Evolutionary conservation across 345 rosid species (phyloP).

Genomic region (Diplotaxis tenuifolia): DNA sequence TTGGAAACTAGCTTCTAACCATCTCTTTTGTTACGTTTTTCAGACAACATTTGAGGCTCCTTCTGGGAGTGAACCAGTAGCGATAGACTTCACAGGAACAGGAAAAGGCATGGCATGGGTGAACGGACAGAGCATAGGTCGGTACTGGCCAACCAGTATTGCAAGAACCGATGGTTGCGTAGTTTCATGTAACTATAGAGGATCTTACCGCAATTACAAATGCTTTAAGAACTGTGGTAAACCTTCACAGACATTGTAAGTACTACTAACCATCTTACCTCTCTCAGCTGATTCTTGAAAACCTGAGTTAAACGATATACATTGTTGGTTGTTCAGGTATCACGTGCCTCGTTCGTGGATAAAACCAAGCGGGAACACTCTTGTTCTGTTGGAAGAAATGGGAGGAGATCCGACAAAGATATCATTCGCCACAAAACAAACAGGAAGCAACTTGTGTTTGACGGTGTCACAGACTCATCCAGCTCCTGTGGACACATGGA

Average conservation of each 20-base stretch:
- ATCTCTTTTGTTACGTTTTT: constrained; percentile 2
- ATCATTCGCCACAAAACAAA: constrained; percentile 52
- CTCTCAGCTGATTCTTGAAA: not conserved
- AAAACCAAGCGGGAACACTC: constrained; percentile 61
- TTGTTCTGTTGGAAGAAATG: constrained; percentile 79
- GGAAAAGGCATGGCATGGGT: constrained; percentile 98
- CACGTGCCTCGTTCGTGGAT: constrained; percentile 95
- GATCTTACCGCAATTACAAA: constrained; percentile 62
- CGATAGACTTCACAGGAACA: constrained; percentile 83
- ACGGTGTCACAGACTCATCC: constrained; percentile 80
- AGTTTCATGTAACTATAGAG: constrained; percentile 71
- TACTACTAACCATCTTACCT: not conserved
- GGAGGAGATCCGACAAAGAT: constrained; percentile 88
- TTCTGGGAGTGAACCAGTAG: constrained; percentile 64
- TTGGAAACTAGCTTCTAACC: too few relatives aligned
- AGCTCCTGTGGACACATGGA: constrained; percentile 72
- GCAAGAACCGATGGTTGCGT: constrained; percentile 59
- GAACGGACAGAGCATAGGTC: constrained; percentile 92
- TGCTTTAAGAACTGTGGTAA: constrained; percentile 84
- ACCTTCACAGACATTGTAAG: constrained; percentile 92
- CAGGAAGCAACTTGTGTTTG: constrained; percentile 55
- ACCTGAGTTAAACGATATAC: not conserved
- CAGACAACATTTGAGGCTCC: constrained; percentile 78
- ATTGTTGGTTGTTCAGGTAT: constrained; percentile 47
- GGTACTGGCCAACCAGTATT: constrained; percentile 79